A percentile compares a stretch with the other conserved stretches of the same genome.
Evolutionary conservation across 371 early-diverging fungal genomes (phyloP).

Genomic region (Haplosporangium sp.): DNA sequence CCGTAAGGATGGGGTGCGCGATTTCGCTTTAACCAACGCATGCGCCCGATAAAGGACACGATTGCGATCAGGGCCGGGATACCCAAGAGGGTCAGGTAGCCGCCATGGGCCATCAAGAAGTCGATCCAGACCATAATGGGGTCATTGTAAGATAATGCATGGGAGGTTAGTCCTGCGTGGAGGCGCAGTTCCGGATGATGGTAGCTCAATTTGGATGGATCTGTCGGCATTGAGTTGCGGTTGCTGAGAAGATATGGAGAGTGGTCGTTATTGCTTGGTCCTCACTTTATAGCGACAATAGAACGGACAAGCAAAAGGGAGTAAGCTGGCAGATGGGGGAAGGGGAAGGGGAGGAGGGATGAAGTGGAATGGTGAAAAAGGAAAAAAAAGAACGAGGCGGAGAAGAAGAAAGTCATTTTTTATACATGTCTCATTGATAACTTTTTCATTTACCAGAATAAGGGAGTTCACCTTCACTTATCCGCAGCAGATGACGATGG

Average conservation of each 20-base stretch:
- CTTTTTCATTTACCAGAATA: background rate
- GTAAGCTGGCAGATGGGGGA: background rate
- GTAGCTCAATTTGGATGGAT: conserved; percentile 20
- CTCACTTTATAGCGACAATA: background rate
- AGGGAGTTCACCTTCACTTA: too few species aligned
- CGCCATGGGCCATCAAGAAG: conserved; percentile 31
- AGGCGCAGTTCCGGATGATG: background rate
- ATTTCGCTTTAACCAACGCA: conserved; percentile 4
- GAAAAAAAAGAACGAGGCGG: background rate
- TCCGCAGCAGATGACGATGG: too few species aligned
- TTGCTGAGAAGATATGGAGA: background rate
- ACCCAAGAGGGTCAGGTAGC: conserved; percentile 24
- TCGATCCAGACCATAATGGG: conserved; percentile 27
- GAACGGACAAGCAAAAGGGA: background rate
- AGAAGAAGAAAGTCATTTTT: background rate
- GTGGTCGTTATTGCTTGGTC: too few species aligned
- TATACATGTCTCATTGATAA: background rate
- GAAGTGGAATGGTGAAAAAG: background rate
- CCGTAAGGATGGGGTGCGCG: conserved; percentile 29
- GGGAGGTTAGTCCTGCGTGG: background rate
- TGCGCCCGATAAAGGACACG: conserved; percentile 14
- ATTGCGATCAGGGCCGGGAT: conserved; percentile 24
- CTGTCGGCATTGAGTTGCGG: background rate
- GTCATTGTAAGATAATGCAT: conserved; percentile 5
- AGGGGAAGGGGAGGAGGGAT: background rate